phyloP scores from a whole-genome alignment of 2,329 filamentous ascomycete genomes.

The Hypoxylon sp. region DNA sequence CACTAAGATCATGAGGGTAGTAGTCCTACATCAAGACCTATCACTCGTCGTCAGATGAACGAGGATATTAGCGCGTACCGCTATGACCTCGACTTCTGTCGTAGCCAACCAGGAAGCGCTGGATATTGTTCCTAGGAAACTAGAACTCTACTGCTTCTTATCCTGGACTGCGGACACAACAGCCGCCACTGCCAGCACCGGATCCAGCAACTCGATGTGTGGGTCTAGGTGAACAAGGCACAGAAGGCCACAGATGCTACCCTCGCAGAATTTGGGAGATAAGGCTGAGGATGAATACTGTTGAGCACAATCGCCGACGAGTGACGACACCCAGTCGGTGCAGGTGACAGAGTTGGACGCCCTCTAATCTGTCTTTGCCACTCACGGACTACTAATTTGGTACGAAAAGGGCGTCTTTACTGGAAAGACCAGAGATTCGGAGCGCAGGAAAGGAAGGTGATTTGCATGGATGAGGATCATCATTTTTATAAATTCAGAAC shows the following conservation, averaged over 20 bases:
- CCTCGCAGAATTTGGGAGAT: not conserved
- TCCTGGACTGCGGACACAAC: slow-evolving; percentile 61
- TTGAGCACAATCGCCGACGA: not conserved
- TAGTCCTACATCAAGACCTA: slow-evolving; percentile 7
- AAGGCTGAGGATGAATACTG: not conserved
- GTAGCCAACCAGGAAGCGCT: slow-evolving; percentile 53
- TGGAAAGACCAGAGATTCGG: no score
- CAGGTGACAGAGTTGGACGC: no score
- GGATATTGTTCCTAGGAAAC: slow-evolving; percentile 59
- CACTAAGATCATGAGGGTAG: not conserved
- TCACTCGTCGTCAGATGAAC: slow-evolving; percentile 57
- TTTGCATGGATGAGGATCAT: no score
- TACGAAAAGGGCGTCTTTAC: no score
- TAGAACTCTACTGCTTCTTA: slow-evolving; percentile 61
- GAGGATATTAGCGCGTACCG: slow-evolving; percentile 62
- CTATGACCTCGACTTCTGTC: slow-evolving; percentile 61
- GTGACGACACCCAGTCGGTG: no score
- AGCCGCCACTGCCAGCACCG: slow-evolving; percentile 61
- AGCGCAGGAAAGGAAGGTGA: no score
- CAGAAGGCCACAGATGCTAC: not conserved
- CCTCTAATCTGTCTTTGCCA: no score
- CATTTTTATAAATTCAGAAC: no score
- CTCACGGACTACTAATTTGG: no score
- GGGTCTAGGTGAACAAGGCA: slow-evolving; percentile 31
- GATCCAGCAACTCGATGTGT: slow-evolving; percentile 58